Evolutionary conservation across 257 asterid genomes (phyloP).

Genomic region (Ehretia macrophylla): DNA sequence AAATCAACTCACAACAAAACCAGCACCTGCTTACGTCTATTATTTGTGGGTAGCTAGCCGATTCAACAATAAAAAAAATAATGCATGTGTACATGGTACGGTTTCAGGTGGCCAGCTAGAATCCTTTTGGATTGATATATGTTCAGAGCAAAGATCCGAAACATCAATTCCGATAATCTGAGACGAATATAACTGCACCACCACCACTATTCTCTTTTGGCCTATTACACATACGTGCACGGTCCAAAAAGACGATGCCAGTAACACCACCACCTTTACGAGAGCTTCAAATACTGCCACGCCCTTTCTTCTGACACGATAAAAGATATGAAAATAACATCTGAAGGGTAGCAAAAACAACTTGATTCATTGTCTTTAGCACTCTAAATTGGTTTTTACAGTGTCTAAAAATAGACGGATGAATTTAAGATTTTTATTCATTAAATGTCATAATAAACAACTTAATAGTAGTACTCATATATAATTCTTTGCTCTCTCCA

Average conservation of each 20-base stretch:
- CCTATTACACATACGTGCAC: neutral
- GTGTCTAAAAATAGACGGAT: too few species aligned
- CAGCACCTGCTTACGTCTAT: neutral
- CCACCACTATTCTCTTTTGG: neutral
- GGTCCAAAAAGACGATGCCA: neutral
- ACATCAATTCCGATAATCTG: constrained; percentile 17
- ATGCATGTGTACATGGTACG: constrained; percentile 1
- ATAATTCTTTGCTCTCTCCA: too few species aligned
- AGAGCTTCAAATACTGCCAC: neutral
- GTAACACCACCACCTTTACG: too few species aligned
- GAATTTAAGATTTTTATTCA: too few species aligned
- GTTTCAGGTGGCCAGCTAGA: constrained; percentile 16
- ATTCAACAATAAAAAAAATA: neutral
- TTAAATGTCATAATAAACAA: too few species aligned
- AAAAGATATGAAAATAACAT: neutral
- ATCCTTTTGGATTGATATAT: neutral
- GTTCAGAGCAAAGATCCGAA: constrained; percentile 4
- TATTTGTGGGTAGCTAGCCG: neutral
- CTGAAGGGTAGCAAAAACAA: neutral
- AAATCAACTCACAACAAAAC: neutral
- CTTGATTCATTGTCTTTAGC: neutral
- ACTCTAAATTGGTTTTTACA: too few species aligned
- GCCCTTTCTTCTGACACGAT: neutral
- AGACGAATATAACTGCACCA: constrained; percentile 7
- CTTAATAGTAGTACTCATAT: too few species aligned